Conservation (phyloP, 345 rosid species). For the Eucalyptus grandis region DNA sequence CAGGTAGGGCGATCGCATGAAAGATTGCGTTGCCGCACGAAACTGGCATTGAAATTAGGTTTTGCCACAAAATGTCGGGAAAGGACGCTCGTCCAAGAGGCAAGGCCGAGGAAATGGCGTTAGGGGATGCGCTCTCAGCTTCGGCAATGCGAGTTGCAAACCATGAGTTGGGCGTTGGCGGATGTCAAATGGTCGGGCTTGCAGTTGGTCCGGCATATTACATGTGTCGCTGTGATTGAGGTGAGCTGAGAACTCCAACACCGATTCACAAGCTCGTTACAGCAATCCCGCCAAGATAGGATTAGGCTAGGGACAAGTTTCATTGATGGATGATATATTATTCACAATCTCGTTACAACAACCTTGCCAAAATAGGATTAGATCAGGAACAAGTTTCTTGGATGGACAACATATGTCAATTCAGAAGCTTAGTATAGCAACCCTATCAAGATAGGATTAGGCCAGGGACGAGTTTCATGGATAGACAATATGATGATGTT, state of each 20-base stretch:
- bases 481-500: neutral
- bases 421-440: no score
- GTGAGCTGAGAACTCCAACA: neutral
- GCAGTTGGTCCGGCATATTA: neutral
- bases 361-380: no score
- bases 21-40: neutral
- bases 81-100: neutral
- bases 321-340: no score
- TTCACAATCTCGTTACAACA: no score
- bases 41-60: neutral
- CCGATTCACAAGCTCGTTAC: neutral
- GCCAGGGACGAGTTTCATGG: neutral
- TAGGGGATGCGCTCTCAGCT: neutral
- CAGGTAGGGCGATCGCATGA: neutral
- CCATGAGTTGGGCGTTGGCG: neutral
- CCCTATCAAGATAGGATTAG: neutral
- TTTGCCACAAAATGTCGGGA: neutral
- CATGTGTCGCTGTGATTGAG: neutral
- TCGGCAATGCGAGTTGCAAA: neutral
- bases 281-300: neutral
- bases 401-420: no score
- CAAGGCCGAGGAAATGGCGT: neutral
- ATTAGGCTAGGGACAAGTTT: neutral
- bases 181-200: neutral
- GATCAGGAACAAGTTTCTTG: no score